These are phyloP conservation scores for Kwoniella shivajii DNA, from an alignment of 1,284 basidiomycete species.

Conservation along the genomic window DNA sequence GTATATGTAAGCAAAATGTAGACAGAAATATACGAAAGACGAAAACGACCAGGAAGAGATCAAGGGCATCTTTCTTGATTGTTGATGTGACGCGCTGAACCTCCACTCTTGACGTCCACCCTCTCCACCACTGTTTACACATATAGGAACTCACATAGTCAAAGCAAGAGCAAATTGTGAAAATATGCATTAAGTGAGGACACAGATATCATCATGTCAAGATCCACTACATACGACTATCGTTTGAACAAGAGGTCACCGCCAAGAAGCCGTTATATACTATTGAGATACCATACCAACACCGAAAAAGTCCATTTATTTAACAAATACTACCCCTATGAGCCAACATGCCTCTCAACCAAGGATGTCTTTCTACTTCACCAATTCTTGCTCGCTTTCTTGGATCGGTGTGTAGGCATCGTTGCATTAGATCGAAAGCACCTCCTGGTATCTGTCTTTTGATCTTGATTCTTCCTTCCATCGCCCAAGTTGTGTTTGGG, in stretches of 20 bases:
- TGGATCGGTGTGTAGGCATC: constrained; percentile 75
- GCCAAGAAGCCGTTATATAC: neutral
- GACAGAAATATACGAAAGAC: neutral
- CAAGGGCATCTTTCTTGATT: neutral
- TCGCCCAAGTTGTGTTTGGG: constrained; percentile 69
- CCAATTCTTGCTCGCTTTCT: constrained; percentile 66
- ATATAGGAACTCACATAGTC: too few species aligned
- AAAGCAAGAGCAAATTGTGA: too few species aligned
- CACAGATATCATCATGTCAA: too few species aligned
- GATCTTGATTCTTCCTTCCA: constrained; percentile 55
- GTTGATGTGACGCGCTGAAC: constrained; percentile 4
- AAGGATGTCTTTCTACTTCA: constrained; percentile 73
- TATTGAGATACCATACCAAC: neutral
- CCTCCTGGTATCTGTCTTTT: constrained; percentile 39
- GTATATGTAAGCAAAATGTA: neutral
- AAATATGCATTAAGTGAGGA: too few species aligned
- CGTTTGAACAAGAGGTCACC: too few species aligned
- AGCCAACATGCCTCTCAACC: constrained; percentile 58
- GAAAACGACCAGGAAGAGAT: neutral
- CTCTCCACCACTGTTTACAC: neutral
- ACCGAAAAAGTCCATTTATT: neutral
- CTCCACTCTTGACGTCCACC: constrained; percentile 11
- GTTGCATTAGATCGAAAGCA: constrained; percentile 64
- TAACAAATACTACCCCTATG: constrained; percentile 20
- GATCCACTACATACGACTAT: too few species aligned